phyloP scores from a whole-genome alignment of 805 yeast species.

The Sugiyamaella qingdaonensis region DNA sequence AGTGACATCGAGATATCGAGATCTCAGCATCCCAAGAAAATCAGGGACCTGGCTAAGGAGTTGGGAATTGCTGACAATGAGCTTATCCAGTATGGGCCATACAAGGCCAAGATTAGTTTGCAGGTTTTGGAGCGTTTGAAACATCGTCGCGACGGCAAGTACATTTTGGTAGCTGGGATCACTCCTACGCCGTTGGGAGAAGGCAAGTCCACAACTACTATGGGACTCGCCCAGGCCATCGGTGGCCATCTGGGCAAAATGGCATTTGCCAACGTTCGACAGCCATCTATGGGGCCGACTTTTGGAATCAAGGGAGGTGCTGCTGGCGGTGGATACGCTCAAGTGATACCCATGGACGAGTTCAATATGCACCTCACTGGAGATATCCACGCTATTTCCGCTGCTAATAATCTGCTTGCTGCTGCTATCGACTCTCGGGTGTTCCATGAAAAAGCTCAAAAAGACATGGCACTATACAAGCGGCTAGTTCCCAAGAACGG shows the following conservation, averaged over 20 bases:
- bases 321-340: slow-evolving; percentile 98
- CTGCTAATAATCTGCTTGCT: slow-evolving; percentile 88
- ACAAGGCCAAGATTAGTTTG: slow-evolving; percentile 82
- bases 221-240: slow-evolving; percentile 94
- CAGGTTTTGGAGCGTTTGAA: slow-evolving; percentile 65
- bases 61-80: slow-evolving; percentile 75
- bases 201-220: slow-evolving; percentile 95
- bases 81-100: slow-evolving; percentile 82
- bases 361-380: slow-evolving; percentile 97
- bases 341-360: slow-evolving; percentile 98
- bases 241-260: slow-evolving; percentile 84
- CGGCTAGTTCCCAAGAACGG: slow-evolving; percentile 86
- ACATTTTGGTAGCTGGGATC: slow-evolving; percentile 91
- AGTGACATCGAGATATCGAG: slow-evolving; percentile 88
- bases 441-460: slow-evolving; percentile 90
- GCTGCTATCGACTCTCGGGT: slow-evolving; percentile 97
- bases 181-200: slow-evolving; percentile 98
- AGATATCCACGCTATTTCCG: slow-evolving; percentile 93
- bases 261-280: slow-evolving; percentile 92
- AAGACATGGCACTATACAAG: slow-evolving; percentile 73
- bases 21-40: slow-evolving; percentile 80
- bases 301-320: slow-evolving; percentile 99
- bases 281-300: slow-evolving; percentile 98
- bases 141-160: slow-evolving; percentile 67
- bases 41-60: slow-evolving; percentile 70